Percentiles rank a stretch among this genome's conserved stretches.
Conservation (phyloP, 1,284 basidiomycete genomes). For the Microbotryomycetes sp. region DNA sequence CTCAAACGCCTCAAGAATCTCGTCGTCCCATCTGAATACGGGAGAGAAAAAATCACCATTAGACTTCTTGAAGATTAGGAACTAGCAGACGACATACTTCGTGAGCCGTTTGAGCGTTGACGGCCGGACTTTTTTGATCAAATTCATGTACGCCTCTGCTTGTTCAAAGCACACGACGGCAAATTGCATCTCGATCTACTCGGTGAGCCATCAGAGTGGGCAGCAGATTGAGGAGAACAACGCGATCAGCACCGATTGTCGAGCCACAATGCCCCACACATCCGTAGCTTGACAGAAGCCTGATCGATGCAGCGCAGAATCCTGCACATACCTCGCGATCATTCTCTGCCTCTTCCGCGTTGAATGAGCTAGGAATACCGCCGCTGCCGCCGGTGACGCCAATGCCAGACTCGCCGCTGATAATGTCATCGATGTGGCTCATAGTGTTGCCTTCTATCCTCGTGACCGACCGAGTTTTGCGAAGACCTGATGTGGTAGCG, state of each 20-base stretch:
- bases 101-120: conserved; percentile 64
- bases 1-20: conserved; percentile 74
- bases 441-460: too few species aligned
- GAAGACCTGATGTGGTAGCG: too few species aligned
- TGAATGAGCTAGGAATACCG: conserved; percentile 10
- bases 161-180: conserved; percentile 96
- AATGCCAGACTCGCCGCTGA: conserved; percentile 9
- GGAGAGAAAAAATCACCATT: conserved; percentile 5
- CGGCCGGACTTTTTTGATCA: conserved; percentile 75
- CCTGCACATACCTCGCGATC: neutral
- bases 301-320: neutral
- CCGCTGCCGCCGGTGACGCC: conserved; percentile 1
- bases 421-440: conserved; percentile 23
- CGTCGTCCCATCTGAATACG: conserved; percentile 69
- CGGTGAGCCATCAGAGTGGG: neutral
- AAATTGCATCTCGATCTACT: conserved; percentile 94
- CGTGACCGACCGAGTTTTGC: neutral
- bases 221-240: neutral
- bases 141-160: conserved; percentile 93
- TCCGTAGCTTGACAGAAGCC: neutral
- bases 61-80: neutral
- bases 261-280: too few species aligned
- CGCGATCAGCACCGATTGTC: too few species aligned
- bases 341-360: conserved; percentile 8
- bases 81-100: conserved; percentile 50